These are phyloP conservation scores for Eucommia ulmoides DNA, from an alignment of 257 asterid genomes.

Conservation along the genomic window DNA sequence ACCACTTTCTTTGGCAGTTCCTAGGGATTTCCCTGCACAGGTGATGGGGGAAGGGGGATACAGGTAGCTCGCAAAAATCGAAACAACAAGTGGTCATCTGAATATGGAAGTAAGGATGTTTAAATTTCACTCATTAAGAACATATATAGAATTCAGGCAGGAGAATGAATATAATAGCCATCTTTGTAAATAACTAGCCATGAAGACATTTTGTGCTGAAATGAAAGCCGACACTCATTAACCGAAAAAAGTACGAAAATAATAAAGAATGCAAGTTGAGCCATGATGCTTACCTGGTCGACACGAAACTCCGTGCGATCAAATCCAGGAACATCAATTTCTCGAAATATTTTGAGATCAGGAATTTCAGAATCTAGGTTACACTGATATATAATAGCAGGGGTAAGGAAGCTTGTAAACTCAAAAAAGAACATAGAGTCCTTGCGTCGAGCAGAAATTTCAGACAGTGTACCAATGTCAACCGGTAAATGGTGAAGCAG, in stretches of 20 bases:
- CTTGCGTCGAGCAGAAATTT: slow-evolving; percentile 57
- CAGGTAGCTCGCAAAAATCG: too few relatives aligned
- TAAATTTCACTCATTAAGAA: too few relatives aligned
- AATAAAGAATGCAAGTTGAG: too few relatives aligned
- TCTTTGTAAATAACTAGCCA: too few relatives aligned
- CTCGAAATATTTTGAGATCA: slow-evolving; percentile 54
- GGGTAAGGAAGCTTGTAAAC: slow-evolving; percentile 79
- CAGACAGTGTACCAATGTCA: slow-evolving; percentile 74
- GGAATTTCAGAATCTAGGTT: slow-evolving; percentile 43
- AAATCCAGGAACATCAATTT: slow-evolving; percentile 69
- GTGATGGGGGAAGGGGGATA: too few relatives aligned
- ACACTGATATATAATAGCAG: slow-evolving; percentile 68
- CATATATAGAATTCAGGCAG: too few relatives aligned
- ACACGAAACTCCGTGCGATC: slow-evolving; percentile 57
- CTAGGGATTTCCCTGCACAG: too few relatives aligned
- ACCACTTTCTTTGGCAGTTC: too few relatives aligned
- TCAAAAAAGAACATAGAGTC: slow-evolving; percentile 48
- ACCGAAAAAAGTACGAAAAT: not conserved
- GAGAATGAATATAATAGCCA: too few relatives aligned
- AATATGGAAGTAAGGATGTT: too few relatives aligned
- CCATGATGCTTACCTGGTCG: slow-evolving; percentile 68
- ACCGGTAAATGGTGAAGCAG: slow-evolving; percentile 59
- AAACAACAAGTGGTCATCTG: too few relatives aligned
- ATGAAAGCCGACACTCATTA: not conserved
- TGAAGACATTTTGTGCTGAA: too few relatives aligned